phyloP scores from a whole-genome alignment of 2,329 filamentous ascomycete species.

The Pseudogymnoascus sp. region DNA sequence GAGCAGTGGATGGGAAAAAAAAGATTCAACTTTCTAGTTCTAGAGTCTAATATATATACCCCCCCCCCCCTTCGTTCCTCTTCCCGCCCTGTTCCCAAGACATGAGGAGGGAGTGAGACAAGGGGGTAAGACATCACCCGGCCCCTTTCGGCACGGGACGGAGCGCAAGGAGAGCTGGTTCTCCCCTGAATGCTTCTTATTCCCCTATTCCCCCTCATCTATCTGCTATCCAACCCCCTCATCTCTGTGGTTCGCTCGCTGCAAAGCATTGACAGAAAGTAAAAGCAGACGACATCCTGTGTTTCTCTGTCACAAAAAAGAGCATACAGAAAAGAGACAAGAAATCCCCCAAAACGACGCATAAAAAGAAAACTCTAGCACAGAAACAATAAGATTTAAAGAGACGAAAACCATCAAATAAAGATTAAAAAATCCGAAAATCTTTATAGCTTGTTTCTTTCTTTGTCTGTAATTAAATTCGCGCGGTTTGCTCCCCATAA shows the following conservation, averaged over 20 bases:
- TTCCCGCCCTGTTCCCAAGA: neutral
- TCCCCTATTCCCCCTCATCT: neutral
- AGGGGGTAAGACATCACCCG: neutral
- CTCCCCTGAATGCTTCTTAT: neutral
- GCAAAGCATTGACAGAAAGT: neutral
- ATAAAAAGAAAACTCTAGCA: neutral
- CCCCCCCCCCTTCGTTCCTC: neutral
- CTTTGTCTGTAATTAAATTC: neutral
- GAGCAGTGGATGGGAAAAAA: too few species aligned
- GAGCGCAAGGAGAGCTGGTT: neutral
- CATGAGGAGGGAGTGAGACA: neutral
- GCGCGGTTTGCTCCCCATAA: neutral
- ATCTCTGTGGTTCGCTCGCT: neutral
- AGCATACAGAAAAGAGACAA: neutral
- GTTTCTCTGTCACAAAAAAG: neutral
- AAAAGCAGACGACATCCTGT: too few species aligned
- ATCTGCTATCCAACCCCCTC: too few species aligned
- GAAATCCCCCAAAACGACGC: neutral
- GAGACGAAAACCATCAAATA: neutral
- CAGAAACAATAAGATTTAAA: neutral
- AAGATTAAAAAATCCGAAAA: neutral
- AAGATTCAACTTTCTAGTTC: neutral
- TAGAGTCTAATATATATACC: neutral
- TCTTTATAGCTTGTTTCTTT: neutral
- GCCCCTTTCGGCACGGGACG: neutral